Percentiles rank a stretch among this genome's conserved stretches.
These are phyloP conservation scores for Triticum urartu DNA, from an alignment of 176 grass and related monocot species.

Conservation along the genomic window DNA sequence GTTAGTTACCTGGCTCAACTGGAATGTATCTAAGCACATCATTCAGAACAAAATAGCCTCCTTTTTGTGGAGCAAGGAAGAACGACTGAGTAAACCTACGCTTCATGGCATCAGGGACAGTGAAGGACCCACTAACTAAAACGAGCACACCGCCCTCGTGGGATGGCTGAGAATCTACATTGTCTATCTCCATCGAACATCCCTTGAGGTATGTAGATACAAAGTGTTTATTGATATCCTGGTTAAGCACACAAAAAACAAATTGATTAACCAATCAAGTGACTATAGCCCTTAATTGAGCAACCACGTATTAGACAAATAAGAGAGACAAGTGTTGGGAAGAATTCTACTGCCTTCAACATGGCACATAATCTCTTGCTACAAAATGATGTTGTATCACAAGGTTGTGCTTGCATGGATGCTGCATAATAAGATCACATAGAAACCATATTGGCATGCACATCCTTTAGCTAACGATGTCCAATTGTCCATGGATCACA, in stretches of 20 bases:
- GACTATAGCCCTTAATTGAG: background rate
- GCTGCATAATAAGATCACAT: background rate
- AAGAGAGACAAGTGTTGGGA: background rate
- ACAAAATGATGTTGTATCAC: background rate
- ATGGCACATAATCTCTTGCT: background rate
- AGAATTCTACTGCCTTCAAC: background rate
- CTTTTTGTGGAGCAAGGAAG: slow-evolving; percentile 85
- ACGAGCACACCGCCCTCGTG: slow-evolving; percentile 58
- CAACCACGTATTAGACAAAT: too few relatives aligned
- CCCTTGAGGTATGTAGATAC: slow-evolving; percentile 47
- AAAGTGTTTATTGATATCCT: slow-evolving; percentile 60
- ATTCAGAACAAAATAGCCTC: slow-evolving; percentile 75
- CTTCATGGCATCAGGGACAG: slow-evolving; percentile 25
- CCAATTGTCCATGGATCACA: background rate
- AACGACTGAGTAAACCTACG: slow-evolving; percentile 72
- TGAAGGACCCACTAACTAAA: slow-evolving; percentile 60
- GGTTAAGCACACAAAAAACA: slow-evolving; percentile 19
- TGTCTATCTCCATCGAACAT: slow-evolving; percentile 61
- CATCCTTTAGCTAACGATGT: background rate
- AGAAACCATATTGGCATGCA: background rate
- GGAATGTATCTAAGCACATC: slow-evolving; percentile 62
- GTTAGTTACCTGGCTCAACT: slow-evolving; percentile 35
- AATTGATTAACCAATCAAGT: background rate
- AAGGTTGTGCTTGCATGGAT: too few relatives aligned
- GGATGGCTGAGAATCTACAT: slow-evolving; percentile 52